Evolutionary conservation across 2,329 filamentous ascomycete genomes (phyloP).

Genomic region (Emergomyces pasteurianus): DNA sequence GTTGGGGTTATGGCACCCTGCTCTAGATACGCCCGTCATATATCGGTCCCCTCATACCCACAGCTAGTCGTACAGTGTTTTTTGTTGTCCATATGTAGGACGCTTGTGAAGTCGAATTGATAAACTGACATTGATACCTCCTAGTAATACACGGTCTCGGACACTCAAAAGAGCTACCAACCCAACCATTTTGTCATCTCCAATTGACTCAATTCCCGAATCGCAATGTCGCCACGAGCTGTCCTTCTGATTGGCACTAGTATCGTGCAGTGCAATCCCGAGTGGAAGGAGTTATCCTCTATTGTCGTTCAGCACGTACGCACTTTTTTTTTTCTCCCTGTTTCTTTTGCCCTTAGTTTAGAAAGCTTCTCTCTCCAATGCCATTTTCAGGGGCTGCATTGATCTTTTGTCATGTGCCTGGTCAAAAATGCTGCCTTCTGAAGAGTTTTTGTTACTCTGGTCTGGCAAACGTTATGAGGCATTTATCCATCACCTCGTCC

Average conservation of each 20-base stretch:
- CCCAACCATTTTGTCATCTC: not conserved
- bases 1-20: too few species aligned
- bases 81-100: not conserved
- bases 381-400: not conserved
- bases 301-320: constrained; percentile 31
- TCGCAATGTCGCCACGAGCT: constrained; percentile 24
- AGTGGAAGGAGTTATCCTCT: constrained; percentile 33
- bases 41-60: not conserved
- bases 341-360: not conserved
- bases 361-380: not conserved
- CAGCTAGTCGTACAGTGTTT: not conserved
- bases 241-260: constrained; percentile 36
- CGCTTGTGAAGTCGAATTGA: not conserved
- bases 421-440: too few species aligned
- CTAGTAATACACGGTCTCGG: not conserved
- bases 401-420: not conserved
- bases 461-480: not conserved
- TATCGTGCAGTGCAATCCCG: constrained; percentile 29
- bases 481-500: not conserved
- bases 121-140: not conserved
- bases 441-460: not conserved
- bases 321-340: not conserved
- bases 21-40: not conserved
- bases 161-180: not conserved
- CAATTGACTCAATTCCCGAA: constrained; percentile 1